These are phyloP conservation scores for Pseudoturritis turrita DNA, from an alignment of 345 rosid genomes.

Conservation along the genomic window DNA sequence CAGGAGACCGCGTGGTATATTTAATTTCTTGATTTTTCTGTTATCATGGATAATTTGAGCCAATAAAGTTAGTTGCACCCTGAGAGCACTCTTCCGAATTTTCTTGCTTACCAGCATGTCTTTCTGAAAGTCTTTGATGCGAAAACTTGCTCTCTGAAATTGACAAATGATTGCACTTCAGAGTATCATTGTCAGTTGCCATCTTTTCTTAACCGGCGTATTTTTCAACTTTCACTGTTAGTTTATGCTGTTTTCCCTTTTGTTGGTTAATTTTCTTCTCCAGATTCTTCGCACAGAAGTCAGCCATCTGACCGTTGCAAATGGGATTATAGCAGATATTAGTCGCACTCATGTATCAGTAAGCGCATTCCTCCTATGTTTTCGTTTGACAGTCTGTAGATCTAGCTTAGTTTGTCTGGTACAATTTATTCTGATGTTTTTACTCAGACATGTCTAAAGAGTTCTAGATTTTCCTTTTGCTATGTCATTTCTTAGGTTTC, in stretches of 20 bases:
- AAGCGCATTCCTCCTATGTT: constrained; percentile 33
- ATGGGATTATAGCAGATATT: constrained; percentile 70
- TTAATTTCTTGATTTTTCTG: constrained; percentile 5
- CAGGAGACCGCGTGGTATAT: constrained; percentile 88
- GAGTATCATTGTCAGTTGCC: neutral
- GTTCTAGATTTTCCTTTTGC: constrained; percentile 11
- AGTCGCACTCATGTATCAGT: constrained; percentile 71
- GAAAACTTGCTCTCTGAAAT: neutral
- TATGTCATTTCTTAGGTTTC: constrained; percentile 55
- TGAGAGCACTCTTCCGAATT: neutral
- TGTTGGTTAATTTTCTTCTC: neutral
- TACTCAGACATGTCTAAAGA: constrained; percentile 12
- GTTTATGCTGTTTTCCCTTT: constrained; percentile 1
- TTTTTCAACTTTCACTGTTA: neutral
- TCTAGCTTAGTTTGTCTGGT: neutral
- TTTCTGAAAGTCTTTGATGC: constrained; percentile 9
- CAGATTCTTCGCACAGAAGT: constrained; percentile 75
- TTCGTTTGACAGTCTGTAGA: neutral
- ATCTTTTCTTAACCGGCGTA: neutral
- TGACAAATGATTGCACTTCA: constrained; percentile 7
- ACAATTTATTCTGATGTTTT: constrained; percentile 4
- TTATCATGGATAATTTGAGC: constrained; percentile 13
- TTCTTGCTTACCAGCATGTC: constrained; percentile 11
- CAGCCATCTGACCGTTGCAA: constrained; percentile 54
- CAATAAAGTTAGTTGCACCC: neutral